Base-by-base conservation (phyloP, 192 early-diverging fungal genomes). In the Paraglomus occultum region DNA sequence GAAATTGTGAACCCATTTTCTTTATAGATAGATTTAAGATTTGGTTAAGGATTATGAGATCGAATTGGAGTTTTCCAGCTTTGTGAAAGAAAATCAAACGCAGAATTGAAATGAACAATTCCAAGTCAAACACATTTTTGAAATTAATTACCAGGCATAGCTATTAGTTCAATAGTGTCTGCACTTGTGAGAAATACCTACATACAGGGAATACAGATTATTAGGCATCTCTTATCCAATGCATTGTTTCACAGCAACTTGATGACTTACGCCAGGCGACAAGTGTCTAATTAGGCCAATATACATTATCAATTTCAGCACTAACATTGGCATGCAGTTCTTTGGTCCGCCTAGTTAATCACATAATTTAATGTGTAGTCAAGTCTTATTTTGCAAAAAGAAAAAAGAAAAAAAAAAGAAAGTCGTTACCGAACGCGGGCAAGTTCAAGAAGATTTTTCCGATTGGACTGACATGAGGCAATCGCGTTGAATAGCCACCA, bases 401-500 rank as follows among this genome's bases (percentile, higher is more conserved):
- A 38, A 31, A n/a, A 11, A 8, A 3, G 38, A 15, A 65, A 2
- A 1, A n/a, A 49, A 15, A 8, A 38, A 47, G 48, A 1, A 9
- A 45, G 1, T 20, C 52, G 38, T 15, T 7, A 20, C 47, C 71
- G 63, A 74, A 66, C 65, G 70, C 64, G n/a, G 78, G 78, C 14
- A 80, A 42, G 0, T 61, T 75, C 10, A 58, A 70, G 58, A 80
- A 80, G 62, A 80, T 44, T 59, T 80, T 80, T 7, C 78, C 78
- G 12, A 70, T 51, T 7, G 72, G 69, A 49, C 78, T 80, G 15
- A 77, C 76, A 73, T 80, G 78, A 4, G 78, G 78, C 18, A 80
- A 38, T 55, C 78, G 69, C 9, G 72, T 80, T 23, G 76, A 75
- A 57, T 80, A 80, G 0, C 78, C 78, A 10, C 78, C 78, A 20